Conservation (phyloP, 441 rosid species). For the Adansonia gregorii region DNA sequence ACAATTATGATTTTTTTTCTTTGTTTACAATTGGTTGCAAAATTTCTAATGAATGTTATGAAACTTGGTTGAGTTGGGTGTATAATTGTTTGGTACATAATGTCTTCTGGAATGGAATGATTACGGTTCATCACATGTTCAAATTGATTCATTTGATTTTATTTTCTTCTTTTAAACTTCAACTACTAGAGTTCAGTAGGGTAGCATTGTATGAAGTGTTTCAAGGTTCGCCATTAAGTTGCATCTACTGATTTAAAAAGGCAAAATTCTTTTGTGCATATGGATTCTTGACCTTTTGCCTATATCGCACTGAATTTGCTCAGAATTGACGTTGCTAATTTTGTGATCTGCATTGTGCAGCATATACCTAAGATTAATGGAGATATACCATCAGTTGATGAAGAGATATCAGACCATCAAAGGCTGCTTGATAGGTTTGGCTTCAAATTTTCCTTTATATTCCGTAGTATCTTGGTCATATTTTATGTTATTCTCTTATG, state of each 20-base stretch:
- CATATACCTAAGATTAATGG: slow-evolving; percentile 92
- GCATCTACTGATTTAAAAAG: neutral
- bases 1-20: neutral
- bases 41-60: neutral
- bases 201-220: neutral
- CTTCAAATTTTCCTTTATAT: slow-evolving; percentile 10
- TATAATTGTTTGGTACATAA: neutral
- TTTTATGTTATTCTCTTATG: neutral
- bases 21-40: neutral
- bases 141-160: slow-evolving; percentile 5
- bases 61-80: slow-evolving; percentile 5
- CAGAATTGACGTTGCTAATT: slow-evolving; percentile 20
- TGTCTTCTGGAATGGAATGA: neutral
- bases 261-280: neutral
- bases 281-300: slow-evolving; percentile 15
- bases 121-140: neutral
- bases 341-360: slow-evolving; percentile 45
- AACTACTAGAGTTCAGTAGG: neutral
- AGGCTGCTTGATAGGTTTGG: slow-evolving; percentile 82
- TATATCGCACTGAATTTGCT: neutral
- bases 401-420: slow-evolving; percentile 80
- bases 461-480: neutral
- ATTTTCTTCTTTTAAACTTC: neutral
- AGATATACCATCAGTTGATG: slow-evolving; percentile 77
- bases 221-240: neutral